Evolutionary conservation across 2,329 filamentous ascomycete genomes (phyloP), one percentile per base, ranked within the genome.

Genomic region (Nemania abortiva): DNA sequence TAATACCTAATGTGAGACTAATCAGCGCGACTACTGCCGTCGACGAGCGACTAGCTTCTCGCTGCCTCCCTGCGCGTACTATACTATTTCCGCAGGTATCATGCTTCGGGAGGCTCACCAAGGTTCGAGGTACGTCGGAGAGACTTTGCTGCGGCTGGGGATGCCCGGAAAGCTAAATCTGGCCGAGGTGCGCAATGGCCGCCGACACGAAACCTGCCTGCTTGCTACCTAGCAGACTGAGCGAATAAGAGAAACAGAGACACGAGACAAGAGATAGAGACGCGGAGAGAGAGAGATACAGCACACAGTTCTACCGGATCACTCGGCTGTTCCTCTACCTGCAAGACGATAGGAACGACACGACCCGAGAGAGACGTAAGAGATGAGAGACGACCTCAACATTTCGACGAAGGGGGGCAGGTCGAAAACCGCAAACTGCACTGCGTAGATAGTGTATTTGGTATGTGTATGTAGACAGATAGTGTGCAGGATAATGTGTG

Each of bases 121-220:
- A 73, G 60, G 72, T 75, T 65, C 37, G 67, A 13, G 65, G 71
- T 75, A 76, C 74, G 55, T 64, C 37, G 45, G 52, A 49, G 65
- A 54, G 57, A 75, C 72, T 63, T 70, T 29, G 34, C 58, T 20
- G 58, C 66, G 64, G 63, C 66, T 61, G 66, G 68, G 68, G 73
- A 72, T 65, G n/a, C n/a, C n/a, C 74, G 72, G 72, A 72, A 73
- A 52, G 60, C 55, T 56, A 50, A 34, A 65, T 57, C 61, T 69
- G 56, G 50, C 66, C 66, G 66, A 66, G 57, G 45, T n/a, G n/a
- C n/a, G n/a, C n/a, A n/a, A 49, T 45, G 57, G 57, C 52, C 57
- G 62, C n/a, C n/a, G n/a, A n/a, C n/a, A 57, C 20, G 22, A 53
- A 29, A 53, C 13, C 24, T 27, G 18, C 50, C 45, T 31, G 39